Evolutionary conservation across 352 stramenopile species (phyloP).

Genomic region (Globisporangium uncinulatum): DNA sequence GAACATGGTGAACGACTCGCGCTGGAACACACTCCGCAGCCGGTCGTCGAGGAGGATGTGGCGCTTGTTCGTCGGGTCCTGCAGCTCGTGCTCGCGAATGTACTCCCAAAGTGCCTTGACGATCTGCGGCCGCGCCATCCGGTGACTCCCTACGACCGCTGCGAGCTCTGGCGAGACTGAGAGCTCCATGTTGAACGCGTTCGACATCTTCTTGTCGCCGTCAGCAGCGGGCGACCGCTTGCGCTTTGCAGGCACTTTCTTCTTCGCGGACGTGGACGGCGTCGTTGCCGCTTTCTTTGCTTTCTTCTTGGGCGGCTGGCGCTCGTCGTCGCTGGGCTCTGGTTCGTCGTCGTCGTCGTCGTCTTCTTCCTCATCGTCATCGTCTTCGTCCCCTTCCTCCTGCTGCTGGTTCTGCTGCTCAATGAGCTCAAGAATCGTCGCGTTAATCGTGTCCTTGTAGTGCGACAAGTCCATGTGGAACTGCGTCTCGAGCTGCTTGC

Average conservation of each 20-base stretch:
- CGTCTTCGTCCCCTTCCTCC: conserved; percentile 37
- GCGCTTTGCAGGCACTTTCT: conserved; percentile 56
- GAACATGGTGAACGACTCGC: conserved; percentile 86
- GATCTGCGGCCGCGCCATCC: conserved; percentile 89
- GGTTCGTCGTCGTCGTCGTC: conserved; percentile 16
- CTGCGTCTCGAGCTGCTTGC: conserved; percentile 77
- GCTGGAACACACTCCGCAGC: conserved; percentile 73
- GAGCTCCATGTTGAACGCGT: conserved; percentile 77
- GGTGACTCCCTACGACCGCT: conserved; percentile 73
- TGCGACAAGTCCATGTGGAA: conserved; percentile 72
- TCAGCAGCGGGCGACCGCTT: conserved; percentile 32
- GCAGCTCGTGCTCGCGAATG: conserved; percentile 92
- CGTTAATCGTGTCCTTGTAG: conserved; percentile 84
- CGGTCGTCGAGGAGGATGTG: conserved; percentile 90
- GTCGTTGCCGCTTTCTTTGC: conserved; percentile 12
- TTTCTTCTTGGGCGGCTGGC: conserved; percentile 23
- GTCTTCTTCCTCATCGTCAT: conserved; percentile 38
- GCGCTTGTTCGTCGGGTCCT: conserved; percentile 94
- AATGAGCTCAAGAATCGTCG: conserved; percentile 74
- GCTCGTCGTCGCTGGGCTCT: conserved; percentile 31
- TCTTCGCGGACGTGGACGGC: conserved; percentile 24
- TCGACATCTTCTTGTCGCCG: conserved; percentile 24
- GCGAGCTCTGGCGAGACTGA: conserved; percentile 74
- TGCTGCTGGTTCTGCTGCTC: conserved; percentile 68
- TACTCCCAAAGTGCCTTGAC: conserved; percentile 97